phyloP scores from a whole-genome alignment of 108 stramenopile species.

The Ochromonas danica region DNA sequence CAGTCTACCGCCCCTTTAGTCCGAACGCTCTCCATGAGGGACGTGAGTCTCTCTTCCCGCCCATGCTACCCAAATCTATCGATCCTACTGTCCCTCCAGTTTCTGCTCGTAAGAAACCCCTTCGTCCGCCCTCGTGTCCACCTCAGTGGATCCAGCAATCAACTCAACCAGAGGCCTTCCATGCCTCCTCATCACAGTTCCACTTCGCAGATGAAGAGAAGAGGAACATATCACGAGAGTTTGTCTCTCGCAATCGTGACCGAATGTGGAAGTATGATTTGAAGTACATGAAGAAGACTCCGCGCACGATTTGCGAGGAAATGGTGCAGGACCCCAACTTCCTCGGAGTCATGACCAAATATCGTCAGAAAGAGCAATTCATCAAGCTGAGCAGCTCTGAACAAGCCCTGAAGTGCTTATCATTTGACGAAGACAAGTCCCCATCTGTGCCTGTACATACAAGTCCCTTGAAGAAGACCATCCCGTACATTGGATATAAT shows the following conservation, averaged over 20 bases:
- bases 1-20: slow-evolving; percentile 16
- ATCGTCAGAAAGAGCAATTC: background rate
- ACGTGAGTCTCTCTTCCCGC: background rate
- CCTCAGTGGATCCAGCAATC: background rate
- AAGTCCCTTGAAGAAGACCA: background rate
- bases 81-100: slow-evolving; percentile 20
- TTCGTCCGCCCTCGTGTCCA: background rate
- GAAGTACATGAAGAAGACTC: slow-evolving; percentile 18
- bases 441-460: slow-evolving; percentile 14
- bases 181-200: background rate
- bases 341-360: background rate
- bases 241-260: background rate
- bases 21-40: background rate
- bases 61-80: slow-evolving; percentile 18
- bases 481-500: slow-evolving; percentile 3
- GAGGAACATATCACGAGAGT: slow-evolving; percentile 17
- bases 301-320: slow-evolving; percentile 1
- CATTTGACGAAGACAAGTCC: slow-evolving; percentile 15
- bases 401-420: background rate
- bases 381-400: slow-evolving; percentile 19
- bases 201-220: slow-evolving; percentile 5
- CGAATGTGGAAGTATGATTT: slow-evolving; percentile 23
- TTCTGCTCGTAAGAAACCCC: slow-evolving; percentile 12
- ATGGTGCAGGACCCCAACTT: background rate
- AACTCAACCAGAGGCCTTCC: background rate